Evolutionary conservation across 2,329 filamentous ascomycete genomes (phyloP).

Genomic region (Pseudogymnoascus sp.): DNA sequence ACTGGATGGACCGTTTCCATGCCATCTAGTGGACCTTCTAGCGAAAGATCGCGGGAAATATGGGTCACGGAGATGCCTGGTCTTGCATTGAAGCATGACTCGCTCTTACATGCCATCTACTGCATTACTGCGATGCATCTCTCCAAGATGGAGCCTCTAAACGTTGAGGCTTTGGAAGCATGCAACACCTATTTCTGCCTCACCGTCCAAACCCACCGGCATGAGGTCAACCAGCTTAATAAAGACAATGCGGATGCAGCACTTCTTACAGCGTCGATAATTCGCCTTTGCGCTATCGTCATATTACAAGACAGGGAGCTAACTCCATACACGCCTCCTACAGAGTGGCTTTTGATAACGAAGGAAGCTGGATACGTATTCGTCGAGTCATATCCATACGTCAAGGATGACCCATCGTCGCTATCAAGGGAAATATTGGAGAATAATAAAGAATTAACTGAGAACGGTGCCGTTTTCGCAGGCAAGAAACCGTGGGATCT

Average conservation of each 20-base stretch:
- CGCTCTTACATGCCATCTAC: conserved; percentile 19
- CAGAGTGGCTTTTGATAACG: conserved; percentile 17
- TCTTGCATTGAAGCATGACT: conserved; percentile 16
- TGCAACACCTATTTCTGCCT: conserved; percentile 17
- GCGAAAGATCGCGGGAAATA: conserved; percentile 3
- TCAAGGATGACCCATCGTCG: conserved; percentile 11
- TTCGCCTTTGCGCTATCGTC: conserved; percentile 17
- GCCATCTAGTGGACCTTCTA: background rate
- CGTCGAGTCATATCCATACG: conserved; percentile 14
- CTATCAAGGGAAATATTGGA: conserved; percentile 14
- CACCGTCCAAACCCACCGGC: conserved; percentile 16
- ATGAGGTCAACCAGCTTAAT: conserved; percentile 14
- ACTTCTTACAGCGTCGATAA: conserved; percentile 15
- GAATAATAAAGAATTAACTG: conserved; percentile 9
- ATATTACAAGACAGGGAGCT: conserved; percentile 14
- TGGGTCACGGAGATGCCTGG: conserved; percentile 12
- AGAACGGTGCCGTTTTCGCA: conserved; percentile 9
- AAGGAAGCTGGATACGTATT: conserved; percentile 12
- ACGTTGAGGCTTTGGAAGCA: conserved; percentile 12
- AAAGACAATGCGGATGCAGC: conserved; percentile 17
- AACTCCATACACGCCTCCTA: conserved; percentile 16
- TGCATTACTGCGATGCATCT: conserved; percentile 19
- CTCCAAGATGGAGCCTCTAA: conserved; percentile 12
- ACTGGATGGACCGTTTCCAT: conserved; percentile 14
- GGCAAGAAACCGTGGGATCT: conserved; percentile 14